phyloP scores from a whole-genome alignment of 2,329 filamentous ascomycete species.

The Scedosporium apiospermum region DNA sequence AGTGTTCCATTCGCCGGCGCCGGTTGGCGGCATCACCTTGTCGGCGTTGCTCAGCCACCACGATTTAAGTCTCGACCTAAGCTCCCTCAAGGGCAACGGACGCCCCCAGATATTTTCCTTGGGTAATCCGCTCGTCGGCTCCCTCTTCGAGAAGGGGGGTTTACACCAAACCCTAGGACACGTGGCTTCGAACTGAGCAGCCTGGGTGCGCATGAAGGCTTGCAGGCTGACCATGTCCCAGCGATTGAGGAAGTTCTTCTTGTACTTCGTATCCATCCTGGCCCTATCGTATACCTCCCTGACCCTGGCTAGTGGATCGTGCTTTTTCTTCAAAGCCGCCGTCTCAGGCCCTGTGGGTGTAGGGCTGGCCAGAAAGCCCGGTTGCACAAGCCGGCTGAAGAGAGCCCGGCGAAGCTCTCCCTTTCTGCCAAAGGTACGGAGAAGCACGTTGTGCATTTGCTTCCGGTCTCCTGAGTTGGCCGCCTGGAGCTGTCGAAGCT shows the following conservation, averaged over 20 bases:
- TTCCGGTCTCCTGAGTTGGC: constrained; percentile 40
- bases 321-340: not conserved
- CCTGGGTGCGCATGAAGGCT: constrained; percentile 32
- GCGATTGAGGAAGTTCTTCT: constrained; percentile 29
- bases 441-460: constrained; percentile 38
- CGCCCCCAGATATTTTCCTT: constrained; percentile 40
- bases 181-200: constrained; percentile 17
- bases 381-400: constrained; percentile 26
- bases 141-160: constrained; percentile 15
- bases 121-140: constrained; percentile 28
- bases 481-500: constrained; percentile 39
- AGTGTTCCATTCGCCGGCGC: constrained; percentile 43
- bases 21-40: constrained; percentile 28
- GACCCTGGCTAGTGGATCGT: not conserved
- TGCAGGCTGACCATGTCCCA: constrained; percentile 39
- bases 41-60: not conserved
- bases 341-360: constrained; percentile 25
- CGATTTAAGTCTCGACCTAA: not conserved
- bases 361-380: constrained; percentile 28
- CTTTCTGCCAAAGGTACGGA: constrained; percentile 40
- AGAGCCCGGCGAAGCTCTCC: constrained; percentile 43
- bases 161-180: constrained; percentile 15
- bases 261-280: constrained; percentile 1
- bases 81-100: constrained; percentile 14
- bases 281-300: not conserved